phyloP scores from a whole-genome alignment of 345 rosid genomes.

The Jatropha curcas region DNA sequence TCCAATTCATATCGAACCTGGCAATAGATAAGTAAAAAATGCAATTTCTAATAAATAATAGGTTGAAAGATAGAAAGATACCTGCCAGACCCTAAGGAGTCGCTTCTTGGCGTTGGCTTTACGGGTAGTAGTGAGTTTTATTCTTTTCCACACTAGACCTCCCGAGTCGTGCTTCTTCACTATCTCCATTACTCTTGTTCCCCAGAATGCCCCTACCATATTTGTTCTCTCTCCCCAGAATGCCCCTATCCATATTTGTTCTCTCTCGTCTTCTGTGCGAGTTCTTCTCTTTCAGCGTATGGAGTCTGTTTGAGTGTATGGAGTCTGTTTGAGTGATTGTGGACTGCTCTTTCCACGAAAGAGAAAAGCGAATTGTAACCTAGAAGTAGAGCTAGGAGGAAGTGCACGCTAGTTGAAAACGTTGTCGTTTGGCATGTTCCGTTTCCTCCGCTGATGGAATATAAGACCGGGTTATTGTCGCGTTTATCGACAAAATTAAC shows the following conservation, averaged over 20 bases:
- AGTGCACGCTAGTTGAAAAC: too few relatives aligned
- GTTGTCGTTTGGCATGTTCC: too few relatives aligned
- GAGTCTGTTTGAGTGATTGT: too few relatives aligned
- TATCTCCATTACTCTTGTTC: conserved; percentile 77
- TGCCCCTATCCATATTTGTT: background rate
- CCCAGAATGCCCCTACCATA: conserved; percentile 68
- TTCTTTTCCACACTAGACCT: conserved; percentile 94
- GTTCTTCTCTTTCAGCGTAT: background rate
- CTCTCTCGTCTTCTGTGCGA: too few relatives aligned
- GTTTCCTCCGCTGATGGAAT: too few relatives aligned
- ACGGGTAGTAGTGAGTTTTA: conserved; percentile 88
- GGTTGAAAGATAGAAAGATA: conserved; percentile 6
- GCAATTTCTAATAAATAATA: background rate
- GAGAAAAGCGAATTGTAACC: too few relatives aligned
- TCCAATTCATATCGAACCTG: background rate
- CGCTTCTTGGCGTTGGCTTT: conserved; percentile 97
- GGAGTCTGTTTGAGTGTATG: background rate
- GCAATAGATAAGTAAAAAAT: background rate
- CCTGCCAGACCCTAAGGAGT: conserved; percentile 97
- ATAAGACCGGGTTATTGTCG: too few relatives aligned
- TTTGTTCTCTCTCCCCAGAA: background rate
- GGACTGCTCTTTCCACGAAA: too few relatives aligned
- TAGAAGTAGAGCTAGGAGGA: too few relatives aligned
- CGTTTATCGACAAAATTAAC: too few relatives aligned
- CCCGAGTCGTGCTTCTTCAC: conserved; percentile 95